Evolutionary conservation across 805 yeast species (phyloP).

Genomic region (Metschnikowia matae): DNA sequence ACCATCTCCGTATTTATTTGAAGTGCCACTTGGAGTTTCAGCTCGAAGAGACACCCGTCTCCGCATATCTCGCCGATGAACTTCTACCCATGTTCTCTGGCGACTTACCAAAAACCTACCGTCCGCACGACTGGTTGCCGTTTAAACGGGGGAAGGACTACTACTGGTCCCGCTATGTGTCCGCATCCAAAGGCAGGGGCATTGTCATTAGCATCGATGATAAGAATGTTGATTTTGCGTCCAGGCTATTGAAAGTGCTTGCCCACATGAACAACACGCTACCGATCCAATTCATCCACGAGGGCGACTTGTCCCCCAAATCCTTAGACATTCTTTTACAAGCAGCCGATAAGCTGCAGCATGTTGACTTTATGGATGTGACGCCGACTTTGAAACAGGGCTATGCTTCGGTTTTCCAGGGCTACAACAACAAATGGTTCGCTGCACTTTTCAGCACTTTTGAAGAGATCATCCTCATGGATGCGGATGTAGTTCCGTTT

Average conservation of each 20-base stretch:
- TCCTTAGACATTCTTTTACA: slow-evolving; percentile 2
- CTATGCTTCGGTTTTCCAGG: slow-evolving; percentile 22
- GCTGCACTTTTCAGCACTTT: slow-evolving; percentile 26
- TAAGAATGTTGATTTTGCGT: slow-evolving; percentile 11
- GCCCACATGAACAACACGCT: slow-evolving; percentile 9
- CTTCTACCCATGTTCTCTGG: slow-evolving; percentile 17
- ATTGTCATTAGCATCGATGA: slow-evolving; percentile 15
- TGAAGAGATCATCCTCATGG: slow-evolving; percentile 23
- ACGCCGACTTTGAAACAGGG: slow-evolving; percentile 17
- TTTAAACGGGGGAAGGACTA: slow-evolving; percentile 1
- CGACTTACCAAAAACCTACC: slow-evolving; percentile 6
- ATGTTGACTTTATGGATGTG: slow-evolving; percentile 16
- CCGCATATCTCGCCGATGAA: slow-evolving; percentile 9
- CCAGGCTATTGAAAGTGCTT: slow-evolving; percentile 12
- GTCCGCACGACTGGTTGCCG: slow-evolving; percentile 7
- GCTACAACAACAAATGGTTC: slow-evolving; percentile 25
- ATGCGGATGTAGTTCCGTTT: slow-evolving; percentile 17
- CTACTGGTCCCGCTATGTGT: slow-evolving; percentile 9
- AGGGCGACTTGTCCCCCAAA: slow-evolving; percentile 10
- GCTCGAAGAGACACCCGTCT: slow-evolving; percentile 5
- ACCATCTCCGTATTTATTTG: slow-evolving; percentile 13
- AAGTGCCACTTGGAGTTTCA: slow-evolving; percentile 12
- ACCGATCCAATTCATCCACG: slow-evolving; percentile 16
- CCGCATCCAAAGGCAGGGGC: slow-evolving; percentile 12
- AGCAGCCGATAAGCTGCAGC: slow-evolving; percentile 8